A percentile compares a stretch with the other conserved stretches of the same genome.
These are phyloP conservation scores for Noccaea caerulescens DNA, from an alignment of 345 rosid genomes.

Conservation along the genomic window DNA sequence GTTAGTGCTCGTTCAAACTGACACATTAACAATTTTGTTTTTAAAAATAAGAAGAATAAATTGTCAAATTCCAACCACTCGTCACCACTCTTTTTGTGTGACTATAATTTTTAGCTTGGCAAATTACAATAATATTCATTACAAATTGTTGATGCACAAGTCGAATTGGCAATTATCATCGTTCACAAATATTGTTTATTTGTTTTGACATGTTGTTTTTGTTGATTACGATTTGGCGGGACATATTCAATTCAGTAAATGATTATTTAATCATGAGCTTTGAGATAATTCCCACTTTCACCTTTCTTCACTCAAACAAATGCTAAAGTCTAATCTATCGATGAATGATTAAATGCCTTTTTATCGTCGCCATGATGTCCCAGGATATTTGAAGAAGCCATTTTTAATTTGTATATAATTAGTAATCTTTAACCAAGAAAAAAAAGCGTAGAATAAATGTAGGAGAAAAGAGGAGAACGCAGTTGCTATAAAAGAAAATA, in stretches of 20 bases:
- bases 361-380: constrained; percentile 14
- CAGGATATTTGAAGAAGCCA: constrained; percentile 9
- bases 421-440: too few species aligned
- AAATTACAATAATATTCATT: not conserved
- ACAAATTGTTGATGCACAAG: constrained; percentile 17
- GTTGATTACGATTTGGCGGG: constrained; percentile 26
- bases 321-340: constrained; percentile 36
- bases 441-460: not conserved
- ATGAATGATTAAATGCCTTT: constrained; percentile 36
- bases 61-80: not conserved
- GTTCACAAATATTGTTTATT: too few species aligned
- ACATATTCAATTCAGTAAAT: constrained; percentile 27
- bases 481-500: not conserved
- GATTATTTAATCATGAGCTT: constrained; percentile 28
- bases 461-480: not conserved
- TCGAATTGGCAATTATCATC: not conserved
- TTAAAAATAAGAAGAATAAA: not conserved
- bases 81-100: not conserved
- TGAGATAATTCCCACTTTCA: constrained; percentile 36
- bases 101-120: not conserved
- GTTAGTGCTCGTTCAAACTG: constrained; percentile 24
- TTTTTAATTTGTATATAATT: not conserved
- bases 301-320: constrained; percentile 41
- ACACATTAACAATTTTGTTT: not conserved
- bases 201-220: not conserved